Evolutionary conservation across 192 early-diverging fungal species (phyloP).

Genomic region (Coemansia sp.): DNA sequence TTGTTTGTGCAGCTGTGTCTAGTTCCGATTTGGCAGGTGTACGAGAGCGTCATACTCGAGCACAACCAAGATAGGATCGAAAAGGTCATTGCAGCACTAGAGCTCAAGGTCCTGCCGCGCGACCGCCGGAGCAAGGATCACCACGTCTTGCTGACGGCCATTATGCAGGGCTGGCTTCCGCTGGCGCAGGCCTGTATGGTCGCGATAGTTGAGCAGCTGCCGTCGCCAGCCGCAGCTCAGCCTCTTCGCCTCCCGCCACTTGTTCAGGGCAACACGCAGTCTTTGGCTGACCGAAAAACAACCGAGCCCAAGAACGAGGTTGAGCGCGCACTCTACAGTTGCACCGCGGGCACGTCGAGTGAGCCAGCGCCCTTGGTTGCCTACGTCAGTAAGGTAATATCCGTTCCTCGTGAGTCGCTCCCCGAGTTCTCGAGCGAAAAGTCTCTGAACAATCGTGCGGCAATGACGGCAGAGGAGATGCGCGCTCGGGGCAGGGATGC

Average conservation of each 20-base stretch:
- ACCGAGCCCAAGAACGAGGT: slow-evolving; percentile 56
- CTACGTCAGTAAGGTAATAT: slow-evolving; percentile 94
- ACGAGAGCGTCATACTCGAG: slow-evolving; percentile 71
- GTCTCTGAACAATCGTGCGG: slow-evolving; percentile 59
- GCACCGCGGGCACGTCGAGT: slow-evolving; percentile 54
- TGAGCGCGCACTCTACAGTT: slow-evolving; percentile 74
- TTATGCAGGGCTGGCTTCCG: slow-evolving; percentile 95
- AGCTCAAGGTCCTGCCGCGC: slow-evolving; percentile 86
- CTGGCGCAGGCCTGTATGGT: slow-evolving; percentile 84
- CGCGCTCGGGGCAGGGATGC: slow-evolving; percentile 66
- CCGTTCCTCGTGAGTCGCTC: slow-evolving; percentile 71
- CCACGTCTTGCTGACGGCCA: slow-evolving; percentile 66
- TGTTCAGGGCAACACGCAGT: slow-evolving; percentile 53
- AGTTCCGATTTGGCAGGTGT: slow-evolving; percentile 93
- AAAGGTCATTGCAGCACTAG: slow-evolving; percentile 86
- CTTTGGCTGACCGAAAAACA: slow-evolving; percentile 25
- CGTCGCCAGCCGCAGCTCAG: slow-evolving; percentile 82
- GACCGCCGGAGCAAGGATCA: slow-evolving; percentile 87
- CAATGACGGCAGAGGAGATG: slow-evolving; percentile 85
- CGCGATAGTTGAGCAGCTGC: slow-evolving; percentile 83
- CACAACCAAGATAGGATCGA: slow-evolving; percentile 81
- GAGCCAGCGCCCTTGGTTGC: slow-evolving; percentile 69
- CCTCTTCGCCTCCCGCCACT: slow-evolving; percentile 73
- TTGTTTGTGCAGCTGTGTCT: slow-evolving; percentile 96
- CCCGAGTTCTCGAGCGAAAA: slow-evolving; percentile 54